These are phyloP conservation scores for Moesziomyces antarcticus DNA, from an alignment of 1,284 basidiomycete genomes.

Conservation along the genomic window DNA sequence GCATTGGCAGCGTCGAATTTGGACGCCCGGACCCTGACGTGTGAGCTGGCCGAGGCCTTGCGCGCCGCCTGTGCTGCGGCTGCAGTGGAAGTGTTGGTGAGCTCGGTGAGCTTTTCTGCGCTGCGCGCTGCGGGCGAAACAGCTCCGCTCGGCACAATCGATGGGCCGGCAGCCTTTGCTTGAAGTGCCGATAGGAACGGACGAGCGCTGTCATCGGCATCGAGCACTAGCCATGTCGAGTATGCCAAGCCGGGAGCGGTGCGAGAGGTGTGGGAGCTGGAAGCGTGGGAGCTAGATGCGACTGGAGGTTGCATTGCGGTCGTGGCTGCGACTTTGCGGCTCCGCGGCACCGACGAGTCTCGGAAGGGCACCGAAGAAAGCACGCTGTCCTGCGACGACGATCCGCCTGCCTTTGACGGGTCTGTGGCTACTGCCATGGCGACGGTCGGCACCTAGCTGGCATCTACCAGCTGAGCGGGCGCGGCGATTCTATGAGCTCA, in stretches of 20 bases:
- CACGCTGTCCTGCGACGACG: slow-evolving; percentile 17
- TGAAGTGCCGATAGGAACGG: slow-evolving; percentile 29
- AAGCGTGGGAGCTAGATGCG: not conserved
- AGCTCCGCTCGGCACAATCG: slow-evolving; percentile 7
- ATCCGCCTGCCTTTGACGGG: not conserved
- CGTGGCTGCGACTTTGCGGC: slow-evolving; percentile 12
- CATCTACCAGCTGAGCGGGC: too few species aligned
- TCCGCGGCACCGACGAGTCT: slow-evolving; percentile 24
- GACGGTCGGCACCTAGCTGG: too few species aligned
- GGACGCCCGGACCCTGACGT: slow-evolving; percentile 23
- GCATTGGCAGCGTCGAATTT: slow-evolving; percentile 24
- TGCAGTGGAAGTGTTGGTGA: slow-evolving; percentile 12
- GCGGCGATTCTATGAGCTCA: too few species aligned
- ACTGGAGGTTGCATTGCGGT: not conserved
- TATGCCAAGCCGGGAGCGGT: not conserved
- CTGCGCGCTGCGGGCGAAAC: slow-evolving; percentile 19
- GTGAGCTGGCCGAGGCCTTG: not conserved
- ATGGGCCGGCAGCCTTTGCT: not conserved
- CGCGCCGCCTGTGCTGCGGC: not conserved
- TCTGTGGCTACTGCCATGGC: too few species aligned
- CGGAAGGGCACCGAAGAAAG: slow-evolving; percentile 33
- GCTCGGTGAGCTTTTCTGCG: slow-evolving; percentile 32
- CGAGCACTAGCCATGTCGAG: slow-evolving; percentile 40
- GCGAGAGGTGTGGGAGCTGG: not conserved
- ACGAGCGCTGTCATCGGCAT: slow-evolving; percentile 20